phyloP scores from a whole-genome alignment of 2,329 filamentous ascomycete genomes.

The Claviceps sorghi region DNA sequence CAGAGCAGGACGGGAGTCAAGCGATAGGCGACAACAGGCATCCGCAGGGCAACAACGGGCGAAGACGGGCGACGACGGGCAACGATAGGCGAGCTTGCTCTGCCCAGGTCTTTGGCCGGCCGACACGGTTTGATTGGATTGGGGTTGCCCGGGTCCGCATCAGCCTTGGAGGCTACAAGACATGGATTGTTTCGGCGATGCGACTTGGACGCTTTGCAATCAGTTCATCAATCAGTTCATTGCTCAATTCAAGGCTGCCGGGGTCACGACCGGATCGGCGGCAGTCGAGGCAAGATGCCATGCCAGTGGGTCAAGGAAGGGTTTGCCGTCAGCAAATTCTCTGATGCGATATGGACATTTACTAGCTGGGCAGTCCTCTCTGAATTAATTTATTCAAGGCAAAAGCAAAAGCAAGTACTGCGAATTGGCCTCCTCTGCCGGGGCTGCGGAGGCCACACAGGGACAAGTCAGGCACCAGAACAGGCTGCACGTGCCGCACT shows the following conservation, averaged over 20 bases:
- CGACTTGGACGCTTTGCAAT: background rate
- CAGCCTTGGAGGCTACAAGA: background rate
- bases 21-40: background rate
- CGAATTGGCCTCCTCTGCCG: background rate
- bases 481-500: background rate
- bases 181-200: background rate
- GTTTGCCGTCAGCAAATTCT: background rate
- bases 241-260: background rate
- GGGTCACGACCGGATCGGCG: background rate
- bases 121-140: background rate
- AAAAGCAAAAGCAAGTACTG: too few relatives aligned
- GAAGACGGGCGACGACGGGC: background rate
- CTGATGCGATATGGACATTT: background rate
- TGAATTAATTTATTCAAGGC: too few relatives aligned
- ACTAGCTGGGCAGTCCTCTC: too few relatives aligned
- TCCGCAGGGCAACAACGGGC: background rate
- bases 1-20: conserved; percentile 1
- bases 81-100: background rate
- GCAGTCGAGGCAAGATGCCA: background rate
- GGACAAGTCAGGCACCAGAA: background rate
- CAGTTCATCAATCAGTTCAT: background rate
- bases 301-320: background rate
- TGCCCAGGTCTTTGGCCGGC: background rate
- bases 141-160: background rate
- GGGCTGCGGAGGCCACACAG: background rate